These are phyloP conservation scores for Colletotrichum musae DNA, from an alignment of 2,329 filamentous ascomycete species.

Conservation along the genomic window DNA sequence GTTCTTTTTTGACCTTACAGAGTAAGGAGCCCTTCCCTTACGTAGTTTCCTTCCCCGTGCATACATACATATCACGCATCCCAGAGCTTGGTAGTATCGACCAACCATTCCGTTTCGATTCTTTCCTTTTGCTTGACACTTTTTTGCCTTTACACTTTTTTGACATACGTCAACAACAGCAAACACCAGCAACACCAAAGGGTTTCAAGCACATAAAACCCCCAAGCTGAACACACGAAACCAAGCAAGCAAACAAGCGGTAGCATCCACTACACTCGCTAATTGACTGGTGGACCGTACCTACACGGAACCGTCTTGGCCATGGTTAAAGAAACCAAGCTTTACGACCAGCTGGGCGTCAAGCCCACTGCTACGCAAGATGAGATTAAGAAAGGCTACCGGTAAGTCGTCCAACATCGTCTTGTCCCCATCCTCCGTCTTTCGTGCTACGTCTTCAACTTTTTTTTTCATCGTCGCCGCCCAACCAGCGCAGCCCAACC, in stretches of 20 bases:
- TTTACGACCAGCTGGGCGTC: slow-evolving; percentile 89
- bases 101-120: slow-evolving; percentile 29
- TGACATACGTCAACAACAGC: slow-evolving; percentile 39
- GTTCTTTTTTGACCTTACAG: slow-evolving; percentile 15
- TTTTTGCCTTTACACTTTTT: slow-evolving; percentile 34
- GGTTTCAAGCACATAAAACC: background rate
- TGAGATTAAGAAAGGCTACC: slow-evolving; percentile 97
- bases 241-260: background rate
- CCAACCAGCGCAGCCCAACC: slow-evolving; percentile 24
- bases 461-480: slow-evolving; percentile 15
- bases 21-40: slow-evolving; percentile 31
- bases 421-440: slow-evolving; percentile 20
- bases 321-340: slow-evolving; percentile 96
- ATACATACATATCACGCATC: slow-evolving; percentile 40
- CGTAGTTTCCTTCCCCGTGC: slow-evolving; percentile 9
- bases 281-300: slow-evolving; percentile 22
- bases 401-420: slow-evolving; percentile 65
- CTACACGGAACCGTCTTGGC: slow-evolving; percentile 48
- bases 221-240: too few relatives aligned
- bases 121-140: slow-evolving; percentile 20
- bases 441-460: slow-evolving; percentile 1
- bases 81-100: slow-evolving; percentile 6
- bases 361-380: slow-evolving; percentile 87
- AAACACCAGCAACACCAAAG: slow-evolving; percentile 8
- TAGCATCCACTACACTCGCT: slow-evolving; percentile 3